phyloP scores from a whole-genome alignment of 805 yeast species.

The Candida ficus region DNA sequence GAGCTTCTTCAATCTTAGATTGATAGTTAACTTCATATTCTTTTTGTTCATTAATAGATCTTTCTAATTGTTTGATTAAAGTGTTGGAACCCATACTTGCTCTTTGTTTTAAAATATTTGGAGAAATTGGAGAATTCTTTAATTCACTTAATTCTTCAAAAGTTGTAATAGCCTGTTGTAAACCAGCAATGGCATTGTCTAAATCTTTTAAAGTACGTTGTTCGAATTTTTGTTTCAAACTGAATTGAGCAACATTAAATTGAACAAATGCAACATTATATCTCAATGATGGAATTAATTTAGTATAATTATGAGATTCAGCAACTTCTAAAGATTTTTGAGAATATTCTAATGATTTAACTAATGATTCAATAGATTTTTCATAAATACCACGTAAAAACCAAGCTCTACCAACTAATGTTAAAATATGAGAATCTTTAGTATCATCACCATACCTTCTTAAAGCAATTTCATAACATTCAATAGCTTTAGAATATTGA shows the following conservation, averaged over 20 bases:
- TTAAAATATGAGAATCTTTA: conserved; percentile 59
- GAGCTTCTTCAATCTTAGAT: conserved; percentile 68
- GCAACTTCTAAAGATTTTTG: conserved; percentile 46
- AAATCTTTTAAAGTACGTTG: conserved; percentile 63
- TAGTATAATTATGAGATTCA: conserved; percentile 26
- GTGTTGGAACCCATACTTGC: conserved; percentile 82
- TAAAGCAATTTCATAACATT: conserved; percentile 78
- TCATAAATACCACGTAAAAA: conserved; percentile 68
- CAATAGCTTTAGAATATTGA: conserved; percentile 82
- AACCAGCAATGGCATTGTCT: conserved; percentile 46
- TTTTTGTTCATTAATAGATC: conserved; percentile 66
- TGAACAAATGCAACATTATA: conserved; percentile 83
- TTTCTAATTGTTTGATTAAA: conserved; percentile 62
- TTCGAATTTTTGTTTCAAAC: conserved; percentile 54
- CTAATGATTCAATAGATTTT: conserved; percentile 53
- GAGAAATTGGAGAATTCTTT: conserved; percentile 68
- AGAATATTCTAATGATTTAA: conserved; percentile 58
- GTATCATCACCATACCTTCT: conserved; percentile 53
- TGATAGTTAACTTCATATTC: conserved; percentile 55
- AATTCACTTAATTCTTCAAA: conserved; percentile 57
- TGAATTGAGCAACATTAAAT: conserved; percentile 80
- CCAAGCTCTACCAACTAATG: conserved; percentile 87
- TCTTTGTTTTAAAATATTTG: conserved; percentile 76
- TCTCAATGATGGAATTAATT: conserved; percentile 42
- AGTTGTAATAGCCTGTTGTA: conserved; percentile 55